Evolutionary conservation across 257 asterid genomes (phyloP).

Genomic region (Nicotiana benthamiana): DNA sequence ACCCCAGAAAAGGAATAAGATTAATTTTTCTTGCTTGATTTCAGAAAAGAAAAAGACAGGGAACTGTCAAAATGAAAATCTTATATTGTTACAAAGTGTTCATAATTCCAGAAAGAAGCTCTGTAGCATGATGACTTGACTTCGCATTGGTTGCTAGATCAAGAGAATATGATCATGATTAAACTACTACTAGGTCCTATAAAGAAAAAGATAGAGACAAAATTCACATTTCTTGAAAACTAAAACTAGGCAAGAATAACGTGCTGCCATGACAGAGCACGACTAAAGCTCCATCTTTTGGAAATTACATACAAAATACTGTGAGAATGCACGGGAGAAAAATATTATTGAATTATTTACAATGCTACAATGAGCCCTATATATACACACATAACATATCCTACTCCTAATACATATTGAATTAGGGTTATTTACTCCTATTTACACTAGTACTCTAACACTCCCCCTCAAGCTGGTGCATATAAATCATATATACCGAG

Average conservation of each 20-base stretch:
- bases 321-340: no score
- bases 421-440: no score
- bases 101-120: background rate
- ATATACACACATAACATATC: no score
- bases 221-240: background rate
- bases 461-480: no score
- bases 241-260: background rate
- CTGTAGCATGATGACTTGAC: background rate
- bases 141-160: background rate
- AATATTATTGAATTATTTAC: no score
- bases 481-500: no score
- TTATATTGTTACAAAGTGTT: background rate
- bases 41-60: background rate
- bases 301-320: background rate
- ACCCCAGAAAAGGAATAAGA: slow-evolving; percentile 12
- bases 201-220: background rate
- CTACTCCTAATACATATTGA: no score
- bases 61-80: background rate
- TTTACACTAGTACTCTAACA: no score
- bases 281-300: background rate
- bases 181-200: background rate
- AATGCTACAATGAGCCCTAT: no score
- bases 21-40: background rate
- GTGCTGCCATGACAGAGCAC: background rate
- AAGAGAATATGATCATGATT: background rate